Base-by-base conservation (phyloP, 2,329 filamentous ascomycete species). In the Epichloe uncinata region DNA sequence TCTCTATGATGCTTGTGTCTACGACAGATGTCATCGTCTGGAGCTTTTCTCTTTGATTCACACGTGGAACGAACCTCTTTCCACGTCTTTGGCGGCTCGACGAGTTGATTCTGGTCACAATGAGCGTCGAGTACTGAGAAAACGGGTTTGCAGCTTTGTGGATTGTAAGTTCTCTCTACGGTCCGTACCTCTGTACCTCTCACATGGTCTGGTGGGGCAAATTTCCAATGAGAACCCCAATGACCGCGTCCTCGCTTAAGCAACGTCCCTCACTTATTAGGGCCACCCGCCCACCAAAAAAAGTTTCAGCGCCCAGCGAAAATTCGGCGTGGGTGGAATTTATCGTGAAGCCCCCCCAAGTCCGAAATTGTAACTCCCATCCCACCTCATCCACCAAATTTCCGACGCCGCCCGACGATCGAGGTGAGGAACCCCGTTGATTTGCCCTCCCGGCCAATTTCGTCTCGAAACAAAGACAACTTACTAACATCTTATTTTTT, bases 271-370 rank as follows among this genome's bases (percentile, higher is more conserved):
- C 15, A 33, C 52, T 66, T n/a, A n/a, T n/a, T 69, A 70, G 67
- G 68, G 67, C 63, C 67, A 63, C 60, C 61, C 61, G 63, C 64
- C 66, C 66, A 68, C 65, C 62, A 67, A 66, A 66, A 51, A 51
- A 45, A 42, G 53, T 50, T 20, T 20, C 8, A 9, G 38, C n/a
- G 38, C 38, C 38, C 16, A 52, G 53, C 46, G 50, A 63, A 68
- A 69, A 66, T 61, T 60, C 56, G 55, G 49, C 48, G 22, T 51
- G 55, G 53, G 61, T 58, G 63, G 68, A 68, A 64, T 68, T 66
- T 63, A 59, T 67, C 61, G 60, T 57, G 57, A 57, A 57, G 20
- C 20, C 22, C 22, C 40, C 16, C 55, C 58, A 52, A 35, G 3
- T 20, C 18, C 18, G 18, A 4, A 58, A 56, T 53, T 56, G 55